phyloP scores from a whole-genome alignment of 306 rosid species.

The Begonia masoniana region DNA sequence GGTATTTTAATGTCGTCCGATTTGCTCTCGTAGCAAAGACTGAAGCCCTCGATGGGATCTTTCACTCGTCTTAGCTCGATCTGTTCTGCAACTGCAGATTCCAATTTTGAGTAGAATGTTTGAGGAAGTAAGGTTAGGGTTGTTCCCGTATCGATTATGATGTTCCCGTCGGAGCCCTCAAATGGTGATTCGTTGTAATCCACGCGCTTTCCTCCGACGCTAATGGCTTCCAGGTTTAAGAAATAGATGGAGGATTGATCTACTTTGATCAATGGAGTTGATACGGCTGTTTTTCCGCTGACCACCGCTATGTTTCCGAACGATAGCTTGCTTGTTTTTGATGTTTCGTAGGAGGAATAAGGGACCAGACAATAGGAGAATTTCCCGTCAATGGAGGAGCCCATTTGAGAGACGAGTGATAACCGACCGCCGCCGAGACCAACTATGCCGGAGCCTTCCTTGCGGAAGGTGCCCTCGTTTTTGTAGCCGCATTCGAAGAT shows the following conservation, averaged over 20 bases:
- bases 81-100: background rate
- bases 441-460: constrained; percentile 26
- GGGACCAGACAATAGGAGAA: constrained; percentile 52
- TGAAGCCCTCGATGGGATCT: background rate
- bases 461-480: constrained; percentile 6
- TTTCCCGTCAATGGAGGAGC: constrained; percentile 12
- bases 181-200: background rate
- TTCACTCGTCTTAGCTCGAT: background rate
- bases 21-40: constrained; percentile 8
- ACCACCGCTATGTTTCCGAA: constrained; percentile 22
- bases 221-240: constrained; percentile 15
- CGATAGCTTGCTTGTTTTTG: constrained; percentile 1
- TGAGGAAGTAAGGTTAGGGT: constrained; percentile 10
- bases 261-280: constrained; percentile 14
- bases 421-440: constrained; percentile 31
- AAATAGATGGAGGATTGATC: constrained; percentile 4
- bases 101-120: constrained; percentile 2
- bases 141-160: constrained; percentile 27
- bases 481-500: constrained; percentile 34
- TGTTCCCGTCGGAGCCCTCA: constrained; percentile 1
- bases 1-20: background rate
- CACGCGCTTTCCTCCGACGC: constrained; percentile 8
- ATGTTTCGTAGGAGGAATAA: background rate
- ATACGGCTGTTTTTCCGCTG: constrained; percentile 11
- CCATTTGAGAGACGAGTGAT: constrained; percentile 32